Percentiles rank a stretch among this genome's conserved stretches.
Conservation (phyloP, 441 rosid genomes). For the Adansonia rubrostipa region DNA sequence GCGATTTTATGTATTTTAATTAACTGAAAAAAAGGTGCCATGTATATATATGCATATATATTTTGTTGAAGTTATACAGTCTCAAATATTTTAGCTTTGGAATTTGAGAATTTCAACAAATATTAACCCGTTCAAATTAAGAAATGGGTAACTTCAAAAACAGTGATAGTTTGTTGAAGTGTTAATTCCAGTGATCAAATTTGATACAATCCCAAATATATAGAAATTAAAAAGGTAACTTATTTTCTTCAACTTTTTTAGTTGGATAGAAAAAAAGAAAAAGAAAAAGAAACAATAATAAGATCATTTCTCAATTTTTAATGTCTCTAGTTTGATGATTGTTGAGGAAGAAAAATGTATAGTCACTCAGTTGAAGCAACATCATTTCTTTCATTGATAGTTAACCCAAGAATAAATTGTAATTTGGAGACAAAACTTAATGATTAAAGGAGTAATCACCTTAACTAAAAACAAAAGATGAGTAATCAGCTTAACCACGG, state of each 20-base stretch:
- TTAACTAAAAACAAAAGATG: not conserved
- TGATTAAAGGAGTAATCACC: conserved; percentile 7
- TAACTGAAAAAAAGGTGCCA: not conserved
- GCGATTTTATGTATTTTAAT: not conserved
- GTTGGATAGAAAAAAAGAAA: not conserved
- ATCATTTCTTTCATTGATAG: not conserved
- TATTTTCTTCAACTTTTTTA: not conserved
- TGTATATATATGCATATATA: no score
- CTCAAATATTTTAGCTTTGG: no score
- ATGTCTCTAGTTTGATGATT: not conserved
- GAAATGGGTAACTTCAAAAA: no score
- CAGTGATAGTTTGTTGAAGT: no score
- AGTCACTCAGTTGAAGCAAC: not conserved
- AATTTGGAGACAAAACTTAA: conserved; percentile 2
- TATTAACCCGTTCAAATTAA: no score
- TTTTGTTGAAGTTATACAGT: no score
- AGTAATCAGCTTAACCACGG: not conserved
- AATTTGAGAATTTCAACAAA: no score
- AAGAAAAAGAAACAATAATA: not conserved
- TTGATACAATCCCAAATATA: no score
- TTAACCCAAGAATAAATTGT: not conserved
- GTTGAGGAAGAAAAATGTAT: not conserved
- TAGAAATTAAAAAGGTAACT: no score
- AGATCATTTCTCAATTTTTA: not conserved
- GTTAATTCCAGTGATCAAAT: no score